Base-by-base conservation (phyloP, 108 stramenopile species). In the Ochromonas danica region DNA sequence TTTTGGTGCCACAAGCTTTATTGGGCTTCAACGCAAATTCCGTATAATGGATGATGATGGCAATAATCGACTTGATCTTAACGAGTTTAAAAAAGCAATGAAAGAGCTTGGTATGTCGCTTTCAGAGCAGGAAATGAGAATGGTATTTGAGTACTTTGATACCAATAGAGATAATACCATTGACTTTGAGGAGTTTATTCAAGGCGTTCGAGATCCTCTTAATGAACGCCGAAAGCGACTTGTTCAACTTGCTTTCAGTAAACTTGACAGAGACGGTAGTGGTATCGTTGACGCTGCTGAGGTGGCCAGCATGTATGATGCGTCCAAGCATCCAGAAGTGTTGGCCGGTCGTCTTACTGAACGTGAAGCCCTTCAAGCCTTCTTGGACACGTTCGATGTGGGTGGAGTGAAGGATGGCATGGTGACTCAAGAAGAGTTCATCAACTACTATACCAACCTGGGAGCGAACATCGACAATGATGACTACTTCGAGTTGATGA, bases 31-130 rank as follows among this genome's bases (percentile, higher is more conserved):
- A 25, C 57, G 78, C 57, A 77, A 61, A 22, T 77, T 87, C 71
- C 71, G 63, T 25, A 79, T 82, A 43, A 82, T 87, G 79, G 86
- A 87, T 62, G 86, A 87, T 38, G 35, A 61, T 27, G 70, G 81
- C 38, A 83, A 81, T 65, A 74, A 57, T 1, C 33, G 61, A 28
- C 80, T 87, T 3, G 63, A 80, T 71, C 40, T 61, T 25, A 78
- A 79, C 33, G 86, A 87, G 35, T 74, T 87, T 61, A 84, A 85
- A 61, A 84, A 62, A 61, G 86, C 81, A 43, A 80, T 87, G 57
- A 39, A 61, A 31, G 84, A 87, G 61, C 40, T 72, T 30, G 80
- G 80, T n/a, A 42, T 87, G 40, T 3, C 39, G n/a, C 63, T 85
- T 14, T 25, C 35, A 42, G 81, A 82, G 62, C 41, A 61, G 70